Evolutionary conservation across 1,284 basidiomycete genomes (phyloP).

Genomic region (Boletus hoseneyae): DNA sequence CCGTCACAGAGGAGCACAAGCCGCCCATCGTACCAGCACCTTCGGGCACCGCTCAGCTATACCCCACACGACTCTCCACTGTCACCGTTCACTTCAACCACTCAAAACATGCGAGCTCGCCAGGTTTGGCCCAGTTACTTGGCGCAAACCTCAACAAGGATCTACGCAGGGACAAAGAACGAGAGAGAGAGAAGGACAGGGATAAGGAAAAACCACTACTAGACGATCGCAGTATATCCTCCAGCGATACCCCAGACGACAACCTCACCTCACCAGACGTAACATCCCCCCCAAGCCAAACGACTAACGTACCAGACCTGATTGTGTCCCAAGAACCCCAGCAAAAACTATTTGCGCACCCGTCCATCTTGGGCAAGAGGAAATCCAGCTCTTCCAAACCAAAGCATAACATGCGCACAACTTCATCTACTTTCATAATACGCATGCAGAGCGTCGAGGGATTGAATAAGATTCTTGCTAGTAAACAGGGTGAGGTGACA

Average conservation of each 20-base stretch:
- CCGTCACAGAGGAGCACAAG: constrained; percentile 81
- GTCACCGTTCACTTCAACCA: constrained; percentile 61
- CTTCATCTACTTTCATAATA: constrained; percentile 87
- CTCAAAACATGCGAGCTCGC: constrained; percentile 50
- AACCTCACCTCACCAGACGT: constrained; percentile 40
- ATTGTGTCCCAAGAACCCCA: constrained; percentile 34
- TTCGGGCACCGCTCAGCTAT: constrained; percentile 46
- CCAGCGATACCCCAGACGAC: constrained; percentile 71
- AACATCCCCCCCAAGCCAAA: constrained; percentile 25
- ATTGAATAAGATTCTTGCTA: constrained; percentile 66
- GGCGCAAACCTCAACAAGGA: constrained; percentile 45
- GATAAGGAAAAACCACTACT: constrained; percentile 46
- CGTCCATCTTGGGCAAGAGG: constrained; percentile 51
- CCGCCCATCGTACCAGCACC: constrained; percentile 48
- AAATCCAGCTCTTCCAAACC: constrained; percentile 62
- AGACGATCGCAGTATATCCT: constrained; percentile 70
- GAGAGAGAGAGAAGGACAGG: constrained; percentile 55
- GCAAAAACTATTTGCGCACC: constrained; percentile 49
- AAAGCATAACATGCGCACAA: constrained; percentile 85
- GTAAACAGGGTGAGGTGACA: constrained; percentile 77
- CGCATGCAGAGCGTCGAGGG: constrained; percentile 80
- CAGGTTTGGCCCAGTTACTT: constrained; percentile 64
- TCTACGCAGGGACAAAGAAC: constrained; percentile 47
- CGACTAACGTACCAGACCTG: constrained; percentile 29
- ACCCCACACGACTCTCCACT: constrained; percentile 61